A percentile compares a stretch with the other conserved stretches of the same genome.
phyloP scores from a whole-genome alignment of 1,284 basidiomycete genomes.

The Boletus semigastroideus region DNA sequence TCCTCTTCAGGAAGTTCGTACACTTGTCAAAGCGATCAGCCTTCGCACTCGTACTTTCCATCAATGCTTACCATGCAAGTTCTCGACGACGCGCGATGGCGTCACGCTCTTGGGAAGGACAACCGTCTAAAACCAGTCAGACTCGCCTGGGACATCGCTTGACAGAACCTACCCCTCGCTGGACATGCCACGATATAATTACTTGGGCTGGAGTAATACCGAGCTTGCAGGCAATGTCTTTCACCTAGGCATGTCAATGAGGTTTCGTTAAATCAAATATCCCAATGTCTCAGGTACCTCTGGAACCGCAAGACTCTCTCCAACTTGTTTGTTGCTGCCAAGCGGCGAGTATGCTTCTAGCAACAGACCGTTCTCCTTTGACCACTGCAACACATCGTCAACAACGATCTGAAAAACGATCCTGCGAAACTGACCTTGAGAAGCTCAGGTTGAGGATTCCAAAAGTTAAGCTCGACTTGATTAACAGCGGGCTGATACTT shows the following conservation, averaged over 20 bases:
- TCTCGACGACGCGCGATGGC: constrained; percentile 67
- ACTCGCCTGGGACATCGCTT: neutral
- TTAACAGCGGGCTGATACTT: constrained; percentile 77
- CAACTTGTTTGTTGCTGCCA: constrained; percentile 62
- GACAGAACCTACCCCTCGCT: constrained; percentile 62
- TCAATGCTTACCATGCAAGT: constrained; percentile 52
- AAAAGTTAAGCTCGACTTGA: constrained; percentile 83
- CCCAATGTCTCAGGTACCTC: constrained; percentile 36
- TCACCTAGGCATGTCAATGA: constrained; percentile 37
- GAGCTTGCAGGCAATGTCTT: constrained; percentile 61
- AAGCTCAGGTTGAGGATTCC: constrained; percentile 82
- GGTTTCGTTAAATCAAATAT: neutral
- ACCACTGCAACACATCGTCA: constrained; percentile 44
- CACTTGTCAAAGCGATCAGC: constrained; percentile 37
- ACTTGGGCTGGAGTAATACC: constrained; percentile 77
- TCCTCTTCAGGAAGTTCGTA: constrained; percentile 51
- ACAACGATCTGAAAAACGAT: neutral
- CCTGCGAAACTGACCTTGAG: constrained; percentile 48
- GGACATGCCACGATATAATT: constrained; percentile 77
- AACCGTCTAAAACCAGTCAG: constrained; percentile 47
- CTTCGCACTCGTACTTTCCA: neutral
- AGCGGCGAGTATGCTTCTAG: constrained; percentile 82
- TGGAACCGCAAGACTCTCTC: constrained; percentile 52
- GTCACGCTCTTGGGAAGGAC: constrained; percentile 83
- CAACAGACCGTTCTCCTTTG: constrained; percentile 61